Base-by-base conservation (phyloP, 345 rosid genomes). In the Euphorbia tirucalli region DNA sequence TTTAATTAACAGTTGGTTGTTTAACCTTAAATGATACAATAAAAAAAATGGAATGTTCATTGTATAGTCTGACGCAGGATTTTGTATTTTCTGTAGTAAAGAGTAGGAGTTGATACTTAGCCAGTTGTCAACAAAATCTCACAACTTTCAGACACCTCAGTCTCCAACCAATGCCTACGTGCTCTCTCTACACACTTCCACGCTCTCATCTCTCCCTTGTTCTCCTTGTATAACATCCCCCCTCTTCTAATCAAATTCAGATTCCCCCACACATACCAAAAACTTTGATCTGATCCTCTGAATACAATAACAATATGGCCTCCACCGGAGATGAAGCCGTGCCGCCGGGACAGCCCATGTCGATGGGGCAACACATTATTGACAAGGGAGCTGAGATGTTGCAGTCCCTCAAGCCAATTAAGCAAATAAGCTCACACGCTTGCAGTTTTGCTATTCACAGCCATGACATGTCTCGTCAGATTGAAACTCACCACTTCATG, bases 381-480 rank as follows among this genome's bases (percentile, higher is more conserved):
- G 92, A 85, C 75, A 81, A 78, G 70, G 92, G 92, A 14, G 80
- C 93, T 31, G 71, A 79, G 64, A 79, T 89, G 89, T n/a, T 90
- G 83, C 95, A 87, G 81, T 80, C 90, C 0, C 49, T 87, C 80
- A 93, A 85, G 71, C 93, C 93, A 13, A 77, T 89, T n/a, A 89
- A 80, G 72, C 83, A 87, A 76, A 83, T 85, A 66, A 81, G 72
- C 71, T 92, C 87, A 56, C 90, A 90, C 39, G 84, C 73, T 27
- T 93, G 98, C 83, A 87, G 88, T 68, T 90, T 93, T 61, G 95
- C 93, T 7, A 59, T 84, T 19, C 87, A 93, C 60, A 84, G 87
- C 83, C 95, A 93, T 30, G 98, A 93, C 74, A 88, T 87, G 83
- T 10, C 70, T 62, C 89, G 97, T 52, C 95, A 90, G 78, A 85